Evolutionary conservation across 2,329 filamentous ascomycete species (phyloP).

Genomic region (Geosmithia putterillii): DNA sequence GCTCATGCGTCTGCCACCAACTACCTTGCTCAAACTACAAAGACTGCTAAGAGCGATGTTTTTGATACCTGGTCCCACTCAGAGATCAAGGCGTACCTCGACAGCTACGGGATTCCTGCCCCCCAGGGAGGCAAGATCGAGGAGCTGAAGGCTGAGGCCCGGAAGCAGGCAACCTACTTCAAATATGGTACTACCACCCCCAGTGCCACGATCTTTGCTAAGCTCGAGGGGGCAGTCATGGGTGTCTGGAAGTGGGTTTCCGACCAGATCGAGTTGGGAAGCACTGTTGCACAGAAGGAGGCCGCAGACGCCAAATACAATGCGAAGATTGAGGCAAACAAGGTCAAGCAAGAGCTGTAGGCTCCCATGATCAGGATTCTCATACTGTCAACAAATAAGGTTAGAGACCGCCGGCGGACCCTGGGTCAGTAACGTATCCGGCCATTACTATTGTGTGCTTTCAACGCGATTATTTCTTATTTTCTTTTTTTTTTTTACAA

Average conservation of each 20-base stretch:
- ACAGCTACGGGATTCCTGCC: conserved; percentile 59
- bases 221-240: conserved; percentile 38
- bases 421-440: background rate
- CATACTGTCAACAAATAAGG: background rate
- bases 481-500: background rate
- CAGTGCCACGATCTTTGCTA: conserved; percentile 52
- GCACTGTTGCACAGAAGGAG: conserved; percentile 35
- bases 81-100: conserved; percentile 68
- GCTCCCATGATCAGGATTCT: background rate
- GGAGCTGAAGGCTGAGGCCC: conserved; percentile 57
- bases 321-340: conserved; percentile 16
- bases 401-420: background rate
- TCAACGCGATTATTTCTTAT: too few species aligned
- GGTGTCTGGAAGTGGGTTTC: conserved; percentile 38
- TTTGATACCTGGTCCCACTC: conserved; percentile 65
- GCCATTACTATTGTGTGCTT: background rate
- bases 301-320: conserved; percentile 20
- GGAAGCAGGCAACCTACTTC: conserved; percentile 66
- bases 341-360: conserved; percentile 38
- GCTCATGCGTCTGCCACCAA: conserved; percentile 58
- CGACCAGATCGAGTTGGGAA: conserved; percentile 33
- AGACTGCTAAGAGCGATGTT: conserved; percentile 47
- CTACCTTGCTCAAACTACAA: conserved; percentile 55
- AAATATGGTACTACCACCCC: conserved; percentile 61
- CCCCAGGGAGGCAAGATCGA: conserved; percentile 59